phyloP scores from a whole-genome alignment of 73 alveolate genomes.

The Tetrahymena elliotti region DNA sequence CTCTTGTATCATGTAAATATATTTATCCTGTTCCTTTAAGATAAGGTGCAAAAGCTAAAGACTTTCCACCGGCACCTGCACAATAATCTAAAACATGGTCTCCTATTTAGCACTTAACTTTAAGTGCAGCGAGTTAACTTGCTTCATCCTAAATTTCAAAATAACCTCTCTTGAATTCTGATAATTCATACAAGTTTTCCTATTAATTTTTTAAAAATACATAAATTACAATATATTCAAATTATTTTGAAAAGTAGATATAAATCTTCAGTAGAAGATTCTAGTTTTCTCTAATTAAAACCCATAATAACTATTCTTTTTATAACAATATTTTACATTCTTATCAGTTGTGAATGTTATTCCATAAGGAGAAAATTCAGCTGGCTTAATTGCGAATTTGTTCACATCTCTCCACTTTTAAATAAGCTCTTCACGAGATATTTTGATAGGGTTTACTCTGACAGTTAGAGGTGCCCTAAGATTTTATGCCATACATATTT shows the following conservation, averaged over 20 bases:
- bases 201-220: background rate
- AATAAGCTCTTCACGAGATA: conserved; percentile 52
- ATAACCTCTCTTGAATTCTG: conserved; percentile 55
- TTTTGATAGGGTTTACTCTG: conserved; percentile 62
- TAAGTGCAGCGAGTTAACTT: conserved; percentile 57
- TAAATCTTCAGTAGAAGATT: background rate
- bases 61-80: conserved; percentile 64
- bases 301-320: background rate
- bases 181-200: conserved; percentile 35
- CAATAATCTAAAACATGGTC: conserved; percentile 68
- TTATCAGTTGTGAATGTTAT: conserved; percentile 39
- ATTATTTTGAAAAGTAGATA: background rate
- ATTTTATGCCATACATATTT: conserved; percentile 44
- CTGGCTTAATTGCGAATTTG: conserved; percentile 30
- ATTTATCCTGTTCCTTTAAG: conserved; percentile 36
- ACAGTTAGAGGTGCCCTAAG: conserved; percentile 60
- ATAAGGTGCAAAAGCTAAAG: conserved; percentile 51
- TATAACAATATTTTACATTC: conserved; percentile 16
- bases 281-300: background rate
- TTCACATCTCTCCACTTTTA: conserved; percentile 22
- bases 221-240: background rate
- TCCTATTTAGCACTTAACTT: conserved; percentile 68
- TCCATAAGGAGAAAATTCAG: conserved; percentile 62
- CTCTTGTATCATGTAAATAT: conserved; percentile 44
- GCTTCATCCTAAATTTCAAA: conserved; percentile 80